These are phyloP conservation scores for Claviceps maximensis DNA, from an alignment of 2,329 filamentous ascomycete species.

Conservation along the genomic window DNA sequence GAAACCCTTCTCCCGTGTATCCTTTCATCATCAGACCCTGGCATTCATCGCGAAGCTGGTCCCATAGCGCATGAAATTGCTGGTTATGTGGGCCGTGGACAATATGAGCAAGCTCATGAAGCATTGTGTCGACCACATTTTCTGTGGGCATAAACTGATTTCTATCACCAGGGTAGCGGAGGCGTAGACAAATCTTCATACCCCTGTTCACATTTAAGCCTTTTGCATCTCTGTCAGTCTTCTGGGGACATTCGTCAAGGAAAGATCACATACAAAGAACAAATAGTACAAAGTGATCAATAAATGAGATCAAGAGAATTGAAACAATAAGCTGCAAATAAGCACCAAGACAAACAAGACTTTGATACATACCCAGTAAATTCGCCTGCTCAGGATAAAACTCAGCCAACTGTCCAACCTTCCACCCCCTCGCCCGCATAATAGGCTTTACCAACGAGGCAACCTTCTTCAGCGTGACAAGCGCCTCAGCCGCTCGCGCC, in stretches of 20 bases:
- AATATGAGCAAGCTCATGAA: conserved; percentile 89
- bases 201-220: conserved; percentile 68
- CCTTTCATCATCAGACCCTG: conserved; percentile 64
- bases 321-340: not conserved
- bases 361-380: conserved; percentile 45
- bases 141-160: conserved; percentile 71
- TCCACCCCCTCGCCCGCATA: conserved; percentile 79
- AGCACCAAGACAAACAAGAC: not conserved
- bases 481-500: conserved; percentile 34
- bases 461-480: conserved; percentile 58
- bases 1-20: conserved; percentile 81
- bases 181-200: conserved; percentile 65
- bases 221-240: conserved; percentile 12
- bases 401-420: conserved; percentile 64
- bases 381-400: conserved; percentile 68
- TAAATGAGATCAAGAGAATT: not conserved
- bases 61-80: conserved; percentile 76
- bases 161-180: conserved; percentile 63
- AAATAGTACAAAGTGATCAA: too few relatives aligned
- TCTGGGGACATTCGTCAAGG: too few relatives aligned
- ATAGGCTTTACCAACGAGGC: conserved; percentile 88
- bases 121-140: conserved; percentile 74
- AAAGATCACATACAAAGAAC: not conserved
- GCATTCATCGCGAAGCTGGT: conserved; percentile 78
- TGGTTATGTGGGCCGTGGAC: conserved; percentile 71